Percentiles rank a stretch among this genome's conserved stretches.
These are phyloP conservation scores for Rhododendron griersonianum DNA, from an alignment of 148 eudicot genomes.

Conservation along the genomic window DNA sequence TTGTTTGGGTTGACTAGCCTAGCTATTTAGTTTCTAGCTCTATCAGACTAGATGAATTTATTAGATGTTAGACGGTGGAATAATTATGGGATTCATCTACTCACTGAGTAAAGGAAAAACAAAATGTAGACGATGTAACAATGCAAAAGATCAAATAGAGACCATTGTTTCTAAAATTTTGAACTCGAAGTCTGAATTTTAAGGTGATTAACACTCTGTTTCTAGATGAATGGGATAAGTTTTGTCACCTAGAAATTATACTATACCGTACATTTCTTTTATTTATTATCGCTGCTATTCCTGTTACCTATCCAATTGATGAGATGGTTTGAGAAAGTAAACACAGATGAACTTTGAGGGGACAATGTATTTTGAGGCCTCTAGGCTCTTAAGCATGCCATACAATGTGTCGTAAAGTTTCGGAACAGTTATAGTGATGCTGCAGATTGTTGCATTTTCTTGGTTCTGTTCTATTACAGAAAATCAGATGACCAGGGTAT, in stretches of 20 bases:
- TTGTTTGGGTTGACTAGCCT: neutral
- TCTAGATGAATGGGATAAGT: neutral
- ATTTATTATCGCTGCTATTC: neutral
- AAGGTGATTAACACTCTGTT: neutral
- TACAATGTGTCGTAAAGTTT: neutral
- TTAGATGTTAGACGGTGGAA: neutral
- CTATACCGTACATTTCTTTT: neutral
- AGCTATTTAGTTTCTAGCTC: neutral
- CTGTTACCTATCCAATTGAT: neutral
- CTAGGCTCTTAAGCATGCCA: neutral
- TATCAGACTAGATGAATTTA: neutral
- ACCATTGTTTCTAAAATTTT: neutral
- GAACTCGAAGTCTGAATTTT: neutral
- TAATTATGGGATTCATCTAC: neutral
- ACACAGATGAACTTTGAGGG: neutral
- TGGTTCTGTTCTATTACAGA: slow-evolving; percentile 31
- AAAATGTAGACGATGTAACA: neutral
- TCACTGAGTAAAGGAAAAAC: neutral
- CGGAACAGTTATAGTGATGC: neutral
- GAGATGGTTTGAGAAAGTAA: slow-evolving; percentile 4
- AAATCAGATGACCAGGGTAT: slow-evolving; percentile 74
- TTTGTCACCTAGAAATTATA: neutral
- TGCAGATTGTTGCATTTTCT: slow-evolving; percentile 8
- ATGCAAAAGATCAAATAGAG: neutral
- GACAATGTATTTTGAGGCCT: neutral